Evolutionary conservation across 768 basidiomycete genomes (phyloP).

Genomic region (Pleurotus tuoliensis): DNA sequence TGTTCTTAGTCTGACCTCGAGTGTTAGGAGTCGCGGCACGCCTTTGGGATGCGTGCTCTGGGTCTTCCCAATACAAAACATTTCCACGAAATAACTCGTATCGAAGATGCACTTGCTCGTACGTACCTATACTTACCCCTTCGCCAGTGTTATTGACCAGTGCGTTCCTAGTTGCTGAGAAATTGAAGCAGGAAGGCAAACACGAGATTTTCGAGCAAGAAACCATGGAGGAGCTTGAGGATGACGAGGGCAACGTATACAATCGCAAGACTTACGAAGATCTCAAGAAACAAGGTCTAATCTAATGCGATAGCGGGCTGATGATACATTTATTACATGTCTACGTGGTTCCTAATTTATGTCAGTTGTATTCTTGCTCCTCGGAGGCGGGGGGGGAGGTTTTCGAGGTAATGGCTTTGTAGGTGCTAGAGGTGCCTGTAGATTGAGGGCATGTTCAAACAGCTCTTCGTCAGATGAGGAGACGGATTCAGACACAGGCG

Average conservation of each 20-base stretch:
- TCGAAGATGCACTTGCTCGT: constrained; percentile 94
- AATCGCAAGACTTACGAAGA: constrained; percentile 98
- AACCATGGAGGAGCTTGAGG: constrained; percentile 97
- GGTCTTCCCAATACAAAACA: constrained; percentile 98
- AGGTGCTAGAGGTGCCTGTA: constrained; percentile 70
- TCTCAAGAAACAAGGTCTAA: constrained; percentile 91
- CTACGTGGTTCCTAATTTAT: constrained; percentile 6
- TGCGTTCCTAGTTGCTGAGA: constrained; percentile 77
- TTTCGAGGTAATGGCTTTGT: constrained; percentile 38
- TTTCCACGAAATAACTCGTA: constrained; percentile 97
- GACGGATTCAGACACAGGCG: constrained; percentile 68
- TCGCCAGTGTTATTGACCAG: neutral
- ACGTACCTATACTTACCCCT: constrained; percentile 28
- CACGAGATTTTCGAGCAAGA: constrained; percentile 92
- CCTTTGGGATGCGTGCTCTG: constrained; percentile 96
- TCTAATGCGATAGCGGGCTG: constrained; percentile 34
- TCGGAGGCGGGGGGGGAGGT: constrained; percentile 43
- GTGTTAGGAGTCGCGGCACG: constrained; percentile 83
- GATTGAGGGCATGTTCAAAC: constrained; percentile 66
- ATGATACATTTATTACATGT: constrained; percentile 2
- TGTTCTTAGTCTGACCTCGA: constrained; percentile 12
- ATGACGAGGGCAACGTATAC: constrained; percentile 98
- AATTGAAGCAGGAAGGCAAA: constrained; percentile 94
- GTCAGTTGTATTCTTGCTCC: constrained; percentile 16
- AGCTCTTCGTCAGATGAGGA: constrained; percentile 86